phyloP scores from a whole-genome alignment of 257 asterid genomes.

The Jaltomata sinuosa region DNA sequence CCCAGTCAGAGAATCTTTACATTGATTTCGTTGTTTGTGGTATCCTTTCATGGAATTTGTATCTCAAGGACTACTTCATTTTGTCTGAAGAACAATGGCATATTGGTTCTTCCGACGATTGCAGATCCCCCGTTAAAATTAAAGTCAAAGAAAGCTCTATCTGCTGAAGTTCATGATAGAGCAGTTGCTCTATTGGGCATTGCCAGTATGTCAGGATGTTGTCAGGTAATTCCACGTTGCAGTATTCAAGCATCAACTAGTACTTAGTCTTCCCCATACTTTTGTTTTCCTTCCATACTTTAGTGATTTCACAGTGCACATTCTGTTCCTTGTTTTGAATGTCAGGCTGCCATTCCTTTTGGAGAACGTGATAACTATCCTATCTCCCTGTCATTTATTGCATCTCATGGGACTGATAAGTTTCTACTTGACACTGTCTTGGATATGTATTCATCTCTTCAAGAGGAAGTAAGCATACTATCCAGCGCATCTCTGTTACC shows the following conservation, averaged over 20 bases:
- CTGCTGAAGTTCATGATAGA: constrained; percentile 46
- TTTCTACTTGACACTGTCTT: constrained; percentile 79
- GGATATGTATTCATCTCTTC: constrained; percentile 73
- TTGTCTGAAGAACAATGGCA: constrained; percentile 51
- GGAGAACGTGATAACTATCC: constrained; percentile 67
- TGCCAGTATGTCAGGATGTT: constrained; percentile 78
- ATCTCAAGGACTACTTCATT: constrained; percentile 2
- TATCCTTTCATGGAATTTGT: background rate
- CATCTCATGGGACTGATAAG: constrained; percentile 80
- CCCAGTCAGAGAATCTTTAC: background rate
- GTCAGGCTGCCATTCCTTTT: constrained; percentile 67
- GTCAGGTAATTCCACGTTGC: constrained; percentile 46
- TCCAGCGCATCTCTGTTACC: constrained; percentile 45
- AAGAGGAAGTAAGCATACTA: constrained; percentile 41
- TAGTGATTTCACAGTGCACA: background rate
- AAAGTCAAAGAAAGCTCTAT: constrained; percentile 34
- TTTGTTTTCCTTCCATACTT: background rate
- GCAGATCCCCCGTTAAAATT: constrained; percentile 69
- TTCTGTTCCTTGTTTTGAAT: background rate
- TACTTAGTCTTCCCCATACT: background rate
- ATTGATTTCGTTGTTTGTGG: background rate
- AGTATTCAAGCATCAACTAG: background rate
- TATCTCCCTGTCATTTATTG: constrained; percentile 65
- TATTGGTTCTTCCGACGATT: constrained; percentile 72
- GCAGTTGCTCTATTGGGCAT: constrained; percentile 54